Percentiles rank a stretch among this genome's conserved stretches.
Evolutionary conservation across 768 basidiomycete species (phyloP).

Genomic region (Suillus fuscotomentosus): DNA sequence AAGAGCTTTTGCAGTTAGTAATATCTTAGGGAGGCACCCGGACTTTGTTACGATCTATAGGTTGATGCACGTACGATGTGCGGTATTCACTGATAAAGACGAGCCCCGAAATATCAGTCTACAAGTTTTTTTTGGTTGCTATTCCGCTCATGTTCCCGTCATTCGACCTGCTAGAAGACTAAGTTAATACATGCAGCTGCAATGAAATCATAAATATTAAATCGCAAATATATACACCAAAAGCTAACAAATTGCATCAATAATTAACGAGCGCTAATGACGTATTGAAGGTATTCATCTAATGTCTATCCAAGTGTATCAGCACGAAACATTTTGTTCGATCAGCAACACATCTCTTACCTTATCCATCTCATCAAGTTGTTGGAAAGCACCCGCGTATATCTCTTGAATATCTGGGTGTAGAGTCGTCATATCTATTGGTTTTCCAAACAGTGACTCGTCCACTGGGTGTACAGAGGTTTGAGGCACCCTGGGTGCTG

Average conservation of each 20-base stretch:
- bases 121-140: background rate
- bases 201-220: background rate
- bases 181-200: background rate
- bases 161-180: background rate
- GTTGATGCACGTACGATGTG: background rate
- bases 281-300: slow-evolving; percentile 31
- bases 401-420: slow-evolving; percentile 74
- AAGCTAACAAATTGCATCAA: background rate
- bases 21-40: background rate
- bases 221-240: slow-evolving; percentile 1
- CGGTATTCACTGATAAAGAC: background rate
- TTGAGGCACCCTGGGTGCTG: slow-evolving; percentile 33
- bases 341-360: slow-evolving; percentile 33
- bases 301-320: slow-evolving; percentile 19
- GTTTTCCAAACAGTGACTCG: slow-evolving; percentile 68
- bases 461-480: slow-evolving; percentile 62
- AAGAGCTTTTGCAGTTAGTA: background rate
- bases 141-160: background rate
- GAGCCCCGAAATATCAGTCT: background rate
- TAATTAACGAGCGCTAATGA: slow-evolving; percentile 14
- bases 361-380: slow-evolving; percentile 80
- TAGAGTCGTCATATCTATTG: slow-evolving; percentile 56
- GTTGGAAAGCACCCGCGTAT: slow-evolving; percentile 66
- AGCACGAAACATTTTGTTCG: background rate
- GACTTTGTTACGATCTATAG: background rate